Base-by-base conservation (phyloP, 1,284 basidiomycete species). In the Farysia itapuensis region DNA sequence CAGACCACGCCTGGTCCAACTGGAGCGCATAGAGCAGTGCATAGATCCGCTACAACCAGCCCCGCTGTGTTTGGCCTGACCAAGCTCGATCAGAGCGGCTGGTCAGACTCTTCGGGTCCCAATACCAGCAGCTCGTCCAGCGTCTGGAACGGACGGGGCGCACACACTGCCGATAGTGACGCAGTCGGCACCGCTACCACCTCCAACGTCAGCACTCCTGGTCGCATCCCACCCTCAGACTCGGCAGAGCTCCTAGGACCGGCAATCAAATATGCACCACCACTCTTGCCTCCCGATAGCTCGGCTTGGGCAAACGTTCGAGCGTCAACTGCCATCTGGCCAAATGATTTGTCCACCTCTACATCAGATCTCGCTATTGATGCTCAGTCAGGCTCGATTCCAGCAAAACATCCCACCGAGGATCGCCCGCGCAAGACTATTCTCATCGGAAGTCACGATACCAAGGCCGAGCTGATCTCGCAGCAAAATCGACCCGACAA, bases 201-300 rank as follows among this genome's bases (percentile, higher is more conserved):
- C 14, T 63, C 59, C 18, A 58, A 48, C 21, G 59, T 63, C 18
- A 63, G 36, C 45, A 63, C 59, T 5, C 59, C 59, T 9, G 29
- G 43, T 15, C 44, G 59, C 6, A 46, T 16, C n/a, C 23, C 42
- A n/a, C 34, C 49, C 9, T 32, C 53, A 7, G 53, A 51, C 21
- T 31, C 45, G 12, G 47, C 46, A 36, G 45, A 57, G 5, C 26
- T 35, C 4, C 15, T 45, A 12, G 23, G 35, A n/a, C 42, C 37
- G 11, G 45, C 48, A 21, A 33, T 47, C 32, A 32, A 44, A 39
- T 63, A 43, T 16, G 46, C 45, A 1, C 48, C 53, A 7, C 59
- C 59, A 12, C 33, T 63, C 26, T 40, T 57, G 15, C 44, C 53
- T 4, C 44, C 45, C 9, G 59, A 53, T n/a, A 51, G 44, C 5